phyloP scores from a whole-genome alignment of 768 basidiomycete genomes.

The Gloeostereum incarnatum region DNA sequence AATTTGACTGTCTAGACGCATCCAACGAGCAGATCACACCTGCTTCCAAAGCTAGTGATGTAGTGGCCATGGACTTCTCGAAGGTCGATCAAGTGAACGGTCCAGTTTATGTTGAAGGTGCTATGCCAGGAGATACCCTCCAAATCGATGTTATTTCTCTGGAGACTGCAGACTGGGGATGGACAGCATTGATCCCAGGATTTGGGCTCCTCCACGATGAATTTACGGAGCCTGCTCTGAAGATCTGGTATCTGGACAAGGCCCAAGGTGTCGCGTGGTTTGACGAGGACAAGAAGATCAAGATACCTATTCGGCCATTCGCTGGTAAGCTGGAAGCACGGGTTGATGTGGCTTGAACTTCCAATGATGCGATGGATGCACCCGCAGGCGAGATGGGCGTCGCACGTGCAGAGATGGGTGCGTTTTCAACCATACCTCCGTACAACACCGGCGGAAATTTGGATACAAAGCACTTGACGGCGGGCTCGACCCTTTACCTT shows the following conservation, averaged over 20 bases:
- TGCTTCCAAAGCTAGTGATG: constrained; percentile 22
- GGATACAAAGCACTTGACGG: constrained; percentile 46
- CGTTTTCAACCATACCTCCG: constrained; percentile 55
- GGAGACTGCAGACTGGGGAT: constrained; percentile 49
- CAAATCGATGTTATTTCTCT: constrained; percentile 50
- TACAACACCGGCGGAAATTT: constrained; percentile 54
- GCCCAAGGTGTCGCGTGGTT: constrained; percentile 38
- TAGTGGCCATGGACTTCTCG: constrained; percentile 33
- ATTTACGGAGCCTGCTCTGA: constrained; percentile 38
- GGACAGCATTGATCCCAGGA: constrained; percentile 50
- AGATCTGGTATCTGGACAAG: constrained; percentile 41
- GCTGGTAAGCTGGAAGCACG: too few relatives aligned
- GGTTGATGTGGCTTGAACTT: too few relatives aligned
- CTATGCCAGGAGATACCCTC: constrained; percentile 46
- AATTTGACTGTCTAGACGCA: constrained; percentile 55
- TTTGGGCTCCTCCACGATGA: constrained; percentile 53
- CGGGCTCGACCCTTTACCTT: constrained; percentile 48
- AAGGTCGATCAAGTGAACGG: constrained; percentile 53
- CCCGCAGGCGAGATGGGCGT: constrained; percentile 66
- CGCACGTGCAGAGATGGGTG: constrained; percentile 37
- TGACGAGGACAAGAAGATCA: constrained; percentile 34
- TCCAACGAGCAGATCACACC: constrained; percentile 51
- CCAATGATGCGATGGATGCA: too few relatives aligned
- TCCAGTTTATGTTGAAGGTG: constrained; percentile 43
- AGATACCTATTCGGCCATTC: constrained; percentile 46